These are phyloP conservation scores for Parachaetomium inaequale DNA, from an alignment of 495 filamentous ascomycete species.

Conservation along the genomic window DNA sequence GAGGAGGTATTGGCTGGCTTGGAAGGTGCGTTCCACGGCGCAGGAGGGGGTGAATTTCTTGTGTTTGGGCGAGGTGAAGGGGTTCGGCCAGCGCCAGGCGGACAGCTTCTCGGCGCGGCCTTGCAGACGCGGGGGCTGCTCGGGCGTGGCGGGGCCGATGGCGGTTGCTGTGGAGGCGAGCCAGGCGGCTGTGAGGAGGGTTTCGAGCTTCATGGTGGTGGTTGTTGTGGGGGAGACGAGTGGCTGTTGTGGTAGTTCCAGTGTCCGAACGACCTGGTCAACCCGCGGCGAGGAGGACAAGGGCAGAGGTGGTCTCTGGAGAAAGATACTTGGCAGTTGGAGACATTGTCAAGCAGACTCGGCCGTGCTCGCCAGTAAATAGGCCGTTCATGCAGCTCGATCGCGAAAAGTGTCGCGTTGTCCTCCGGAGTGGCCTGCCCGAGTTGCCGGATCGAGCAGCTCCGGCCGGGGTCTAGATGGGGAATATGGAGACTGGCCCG, in stretches of 20 bases:
- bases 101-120: conserved; percentile 25
- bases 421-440: conserved; percentile 36
- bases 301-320: neutral
- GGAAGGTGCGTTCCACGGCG: conserved; percentile 23
- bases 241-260: neutral
- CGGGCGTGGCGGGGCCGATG: conserved; percentile 25
- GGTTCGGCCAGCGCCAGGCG: conserved; percentile 34
- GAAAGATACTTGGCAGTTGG: neutral
- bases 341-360: neutral
- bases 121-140: conserved; percentile 18
- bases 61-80: conserved; percentile 21
- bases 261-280: neutral
- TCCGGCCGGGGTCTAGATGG: conserved; percentile 22
- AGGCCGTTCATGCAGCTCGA: neutral
- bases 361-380: neutral
- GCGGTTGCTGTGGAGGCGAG: conserved; percentile 23
- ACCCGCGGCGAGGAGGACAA: neutral
- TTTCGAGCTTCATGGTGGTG: conserved; percentile 26
- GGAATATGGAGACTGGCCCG: conserved; percentile 19
- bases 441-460: conserved; percentile 33
- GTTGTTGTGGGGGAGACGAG: neutral
- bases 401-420: conserved; percentile 27
- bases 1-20: conserved; percentile 31
- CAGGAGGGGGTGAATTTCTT: conserved; percentile 25
- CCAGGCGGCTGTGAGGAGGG: conserved; percentile 17